phyloP scores from a whole-genome alignment of 2,329 filamentous ascomycete genomes.

The Fusarium buxicola region DNA sequence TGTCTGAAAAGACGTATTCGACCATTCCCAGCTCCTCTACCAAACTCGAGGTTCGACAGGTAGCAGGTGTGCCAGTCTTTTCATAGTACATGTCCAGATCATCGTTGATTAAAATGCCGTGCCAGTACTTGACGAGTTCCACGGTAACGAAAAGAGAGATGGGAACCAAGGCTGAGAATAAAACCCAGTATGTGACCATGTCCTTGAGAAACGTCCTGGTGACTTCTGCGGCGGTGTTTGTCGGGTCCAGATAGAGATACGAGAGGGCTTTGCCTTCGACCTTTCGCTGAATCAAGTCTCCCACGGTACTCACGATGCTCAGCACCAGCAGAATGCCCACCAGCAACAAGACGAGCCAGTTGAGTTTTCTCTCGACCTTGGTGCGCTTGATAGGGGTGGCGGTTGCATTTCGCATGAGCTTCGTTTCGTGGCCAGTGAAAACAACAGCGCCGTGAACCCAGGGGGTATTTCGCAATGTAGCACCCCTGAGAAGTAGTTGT shows the following conservation, averaged over 20 bases:
- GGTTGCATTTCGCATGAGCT: constrained; percentile 98
- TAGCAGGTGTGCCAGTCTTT: constrained; percentile 92
- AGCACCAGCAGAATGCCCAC: constrained; percentile 85
- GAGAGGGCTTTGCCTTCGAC: constrained; percentile 70
- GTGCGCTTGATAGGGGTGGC: constrained; percentile 98
- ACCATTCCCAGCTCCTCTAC: constrained; percentile 98
- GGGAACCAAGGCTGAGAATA: constrained; percentile 95
- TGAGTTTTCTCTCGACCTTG: constrained; percentile 93
- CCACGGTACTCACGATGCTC: constrained; percentile 90
- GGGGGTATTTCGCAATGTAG: constrained; percentile 93
- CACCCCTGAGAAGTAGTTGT: constrained; percentile 91
- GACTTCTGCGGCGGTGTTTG: constrained; percentile 65
- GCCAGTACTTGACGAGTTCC: constrained; percentile 97
- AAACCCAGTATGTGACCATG: constrained; percentile 97
- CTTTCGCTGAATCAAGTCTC: constrained; percentile 84
- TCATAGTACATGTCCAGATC: constrained; percentile 99
- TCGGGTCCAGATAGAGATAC: constrained; percentile 77
- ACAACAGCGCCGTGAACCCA: constrained; percentile 98
- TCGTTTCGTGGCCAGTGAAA: constrained; percentile 94
- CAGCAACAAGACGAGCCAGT: constrained; percentile 90
- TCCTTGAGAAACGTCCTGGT: constrained; percentile 89
- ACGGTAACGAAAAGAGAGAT: constrained; percentile 98
- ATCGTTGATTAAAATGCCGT: constrained; percentile 96
- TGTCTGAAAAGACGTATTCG: constrained; percentile 98
- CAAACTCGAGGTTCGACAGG: constrained; percentile 93